Evolutionary conservation across 2,329 filamentous ascomycete species (phyloP).

Genomic region (Clonostachys rosea): DNA sequence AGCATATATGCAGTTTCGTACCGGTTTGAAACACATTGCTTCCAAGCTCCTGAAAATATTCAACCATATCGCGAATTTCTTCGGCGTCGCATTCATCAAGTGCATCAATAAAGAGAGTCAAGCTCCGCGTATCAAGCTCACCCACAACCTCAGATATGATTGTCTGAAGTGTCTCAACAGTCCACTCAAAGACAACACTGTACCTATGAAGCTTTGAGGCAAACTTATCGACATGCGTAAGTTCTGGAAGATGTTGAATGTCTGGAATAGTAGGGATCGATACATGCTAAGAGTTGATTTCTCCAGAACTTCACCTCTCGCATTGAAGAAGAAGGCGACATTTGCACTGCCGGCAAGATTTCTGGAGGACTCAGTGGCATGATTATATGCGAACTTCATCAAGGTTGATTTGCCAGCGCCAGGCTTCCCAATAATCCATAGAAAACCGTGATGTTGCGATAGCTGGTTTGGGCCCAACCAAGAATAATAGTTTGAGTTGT

Average conservation of each 20-base stretch:
- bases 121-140: background rate
- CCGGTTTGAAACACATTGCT: background rate
- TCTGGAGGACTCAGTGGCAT: background rate
- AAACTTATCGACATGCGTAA: conserved; percentile 20
- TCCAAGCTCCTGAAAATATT: background rate
- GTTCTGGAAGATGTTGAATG: conserved; percentile 21
- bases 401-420: too few relatives aligned
- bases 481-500: too few relatives aligned
- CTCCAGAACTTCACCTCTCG: conserved; percentile 27
- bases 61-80: background rate
- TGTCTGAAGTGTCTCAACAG: background rate
- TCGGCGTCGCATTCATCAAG: background rate
- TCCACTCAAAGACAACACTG: too few relatives aligned
- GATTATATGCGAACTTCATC: background rate
- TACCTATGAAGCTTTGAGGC: too few relatives aligned
- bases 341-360: background rate
- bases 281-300: conserved; percentile 34
- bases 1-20: conserved; percentile 24
- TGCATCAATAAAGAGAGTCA: background rate
- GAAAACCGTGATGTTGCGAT: background rate
- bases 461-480: background rate
- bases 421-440: too few relatives aligned
- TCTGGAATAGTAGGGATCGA: conserved; percentile 39
- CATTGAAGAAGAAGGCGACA: conserved; percentile 44
- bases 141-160: background rate